A percentile compares a stretch with the other conserved stretches of the same genome.
phyloP scores from a whole-genome alignment of 768 basidiomycete species.

The Boletus rubroflammeus region DNA sequence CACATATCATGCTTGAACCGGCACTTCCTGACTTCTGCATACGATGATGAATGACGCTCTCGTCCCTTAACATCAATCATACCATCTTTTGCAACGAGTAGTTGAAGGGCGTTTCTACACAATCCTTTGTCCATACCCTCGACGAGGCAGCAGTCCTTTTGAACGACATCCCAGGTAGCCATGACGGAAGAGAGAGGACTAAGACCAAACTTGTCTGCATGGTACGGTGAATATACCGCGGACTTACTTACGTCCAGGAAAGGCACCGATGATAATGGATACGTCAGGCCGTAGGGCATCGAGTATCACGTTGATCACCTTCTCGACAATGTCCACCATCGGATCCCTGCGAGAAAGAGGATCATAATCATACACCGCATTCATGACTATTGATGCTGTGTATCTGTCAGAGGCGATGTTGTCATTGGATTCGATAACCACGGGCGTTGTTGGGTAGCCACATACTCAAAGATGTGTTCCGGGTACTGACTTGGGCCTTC shows the following conservation, averaged over 20 bases:
- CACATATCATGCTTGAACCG: background rate
- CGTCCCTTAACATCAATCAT: background rate
- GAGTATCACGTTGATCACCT: constrained; percentile 2
- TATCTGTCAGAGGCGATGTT: background rate
- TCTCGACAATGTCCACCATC: constrained; percentile 9
- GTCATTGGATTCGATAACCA: background rate
- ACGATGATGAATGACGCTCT: background rate
- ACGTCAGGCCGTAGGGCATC: constrained; percentile 6
- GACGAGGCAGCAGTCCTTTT: constrained; percentile 1
- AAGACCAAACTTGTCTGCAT: background rate
- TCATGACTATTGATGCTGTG: constrained; percentile 10
- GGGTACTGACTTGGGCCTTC: constrained; percentile 29
- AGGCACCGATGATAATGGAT: constrained; percentile 9
- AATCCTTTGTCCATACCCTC: constrained; percentile 3
- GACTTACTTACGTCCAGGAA: constrained; percentile 11
- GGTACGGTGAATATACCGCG: background rate
- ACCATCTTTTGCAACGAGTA: constrained; percentile 8
- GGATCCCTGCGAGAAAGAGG: constrained; percentile 7
- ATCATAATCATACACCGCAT: constrained; percentile 16
- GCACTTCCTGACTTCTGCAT: constrained; percentile 6
- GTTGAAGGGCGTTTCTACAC: constrained; percentile 9
- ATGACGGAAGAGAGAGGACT: constrained; percentile 9
- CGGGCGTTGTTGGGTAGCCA: background rate
- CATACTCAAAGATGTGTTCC: constrained; percentile 32
- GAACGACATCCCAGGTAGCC: constrained; percentile 14